These are phyloP conservation scores for Teratosphaeria destructans DNA, from an alignment of 2,329 filamentous ascomycete genomes.

Conservation along the genomic window DNA sequence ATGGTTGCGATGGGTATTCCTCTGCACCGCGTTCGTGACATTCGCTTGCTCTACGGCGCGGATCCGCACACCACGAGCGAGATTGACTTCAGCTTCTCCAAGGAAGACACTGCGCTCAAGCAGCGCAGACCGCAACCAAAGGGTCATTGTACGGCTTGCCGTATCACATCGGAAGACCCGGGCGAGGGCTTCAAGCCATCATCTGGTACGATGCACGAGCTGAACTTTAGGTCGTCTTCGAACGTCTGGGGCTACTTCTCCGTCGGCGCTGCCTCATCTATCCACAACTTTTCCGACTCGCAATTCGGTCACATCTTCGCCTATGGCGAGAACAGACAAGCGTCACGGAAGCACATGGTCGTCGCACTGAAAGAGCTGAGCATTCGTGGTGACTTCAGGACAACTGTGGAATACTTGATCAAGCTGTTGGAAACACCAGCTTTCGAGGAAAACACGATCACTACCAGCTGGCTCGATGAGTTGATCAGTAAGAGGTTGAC, in stretches of 20 bases:
- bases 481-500: constrained; percentile 96
- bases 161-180: constrained; percentile 97
- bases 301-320: constrained; percentile 99
- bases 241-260: constrained; percentile 99
- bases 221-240: constrained; percentile 97
- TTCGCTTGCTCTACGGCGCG: constrained; percentile 88
- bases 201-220: constrained; percentile 95
- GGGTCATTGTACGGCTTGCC: constrained; percentile 94
- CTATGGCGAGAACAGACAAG: constrained; percentile 92
- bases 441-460: constrained; percentile 98
- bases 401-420: constrained; percentile 96
- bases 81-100: constrained; percentile 95
- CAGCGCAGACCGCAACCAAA: constrained; percentile 88
- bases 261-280: constrained; percentile 88
- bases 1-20: constrained; percentile 99
- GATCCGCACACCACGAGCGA: constrained; percentile 77
- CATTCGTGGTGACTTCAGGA: constrained; percentile 98
- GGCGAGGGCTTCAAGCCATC: constrained; percentile 99
- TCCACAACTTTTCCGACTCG: constrained; percentile 98
- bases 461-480: constrained; percentile 96
- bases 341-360: constrained; percentile 98
- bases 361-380: constrained; percentile 96
- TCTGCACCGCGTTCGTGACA: constrained; percentile 89
- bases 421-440: constrained; percentile 97
- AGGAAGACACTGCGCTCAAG: constrained; percentile 67